Evolutionary conservation across 2,329 filamentous ascomycete genomes (phyloP), one percentile per base, ranked within the genome.

Genomic region (Chalaropsis ovoidea): DNA sequence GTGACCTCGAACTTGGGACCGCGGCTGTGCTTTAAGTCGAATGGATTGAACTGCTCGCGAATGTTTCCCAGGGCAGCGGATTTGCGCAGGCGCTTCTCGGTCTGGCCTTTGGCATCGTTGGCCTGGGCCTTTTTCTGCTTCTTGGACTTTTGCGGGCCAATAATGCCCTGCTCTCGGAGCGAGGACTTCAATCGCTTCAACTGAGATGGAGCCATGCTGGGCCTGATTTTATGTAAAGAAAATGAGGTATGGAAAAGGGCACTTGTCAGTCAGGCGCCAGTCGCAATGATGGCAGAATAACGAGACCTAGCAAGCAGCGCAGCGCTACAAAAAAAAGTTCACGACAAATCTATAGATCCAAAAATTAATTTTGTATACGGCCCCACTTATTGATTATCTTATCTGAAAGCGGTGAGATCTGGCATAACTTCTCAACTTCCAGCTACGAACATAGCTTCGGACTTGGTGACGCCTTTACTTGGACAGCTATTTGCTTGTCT

Each of bases 11-110:
- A 95, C 72, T 97, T 97, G 66, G 86, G 86, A 0, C 86, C 88
- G 67, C 87, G 82, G 49, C 87, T 85, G 67, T 88, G 85, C 76
- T 95, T 95, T 74, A 96, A 84, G 73, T 99, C 94, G 76, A 99
- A 99, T 0, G 94, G 94, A 74, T 99, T 99, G 82, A 97, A 97
- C 70, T 92, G 88, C 72, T 97, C 92, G 73, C 94, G 88, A 74
- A 99, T 96, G 66, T 84, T 85, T 71, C 89, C 86, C 69, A 99
- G 81, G 17, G 91, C 89, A 65, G 85, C 86, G 72, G 87, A 84
- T 72, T 88, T 85, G 74, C 90, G 85, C 31, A 90, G 81, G 68
- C 89, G 86, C 75, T 90, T 89, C 72, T 93, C 86, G 70, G 77
- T 78, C 69, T 82, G 84, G 69, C 81, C 82, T 66, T 83, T 84